Percentiles rank a stretch among this genome's conserved stretches.
These are phyloP conservation scores for Globisporangium recalcitrans DNA, from an alignment of 352 stramenopile genomes.

Conservation along the genomic window DNA sequence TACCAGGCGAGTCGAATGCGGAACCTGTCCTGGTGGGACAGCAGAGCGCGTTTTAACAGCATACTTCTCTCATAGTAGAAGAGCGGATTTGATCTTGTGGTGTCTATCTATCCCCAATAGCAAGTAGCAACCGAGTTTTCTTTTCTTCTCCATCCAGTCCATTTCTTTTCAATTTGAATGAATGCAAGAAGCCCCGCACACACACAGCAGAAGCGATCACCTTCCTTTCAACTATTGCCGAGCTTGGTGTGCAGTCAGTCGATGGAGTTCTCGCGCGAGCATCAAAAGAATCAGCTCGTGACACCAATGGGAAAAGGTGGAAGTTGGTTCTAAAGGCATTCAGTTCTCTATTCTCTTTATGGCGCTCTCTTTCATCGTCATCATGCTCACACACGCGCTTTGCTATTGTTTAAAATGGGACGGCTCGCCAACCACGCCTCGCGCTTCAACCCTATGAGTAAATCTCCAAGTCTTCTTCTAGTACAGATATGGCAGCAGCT, in stretches of 20 bases:
- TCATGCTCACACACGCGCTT: not conserved
- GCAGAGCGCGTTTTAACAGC: not conserved
- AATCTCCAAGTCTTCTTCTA: constrained; percentile 19
- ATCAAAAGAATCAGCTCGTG: not conserved
- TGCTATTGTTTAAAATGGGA: not conserved
- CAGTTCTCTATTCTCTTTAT: not conserved
- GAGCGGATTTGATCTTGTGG: too few relatives aligned
- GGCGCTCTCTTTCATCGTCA: not conserved
- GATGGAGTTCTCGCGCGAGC: not conserved
- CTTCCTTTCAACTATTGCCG: too few relatives aligned
- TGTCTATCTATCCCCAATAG: not conserved
- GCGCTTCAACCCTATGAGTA: too few relatives aligned
- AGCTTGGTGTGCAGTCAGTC: too few relatives aligned
- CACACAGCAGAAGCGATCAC: not conserved
- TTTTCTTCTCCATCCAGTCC: not conserved
- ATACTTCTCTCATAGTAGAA: too few relatives aligned
- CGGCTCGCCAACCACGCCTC: too few relatives aligned
- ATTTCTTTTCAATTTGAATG: not conserved
- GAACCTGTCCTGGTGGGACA: not conserved
- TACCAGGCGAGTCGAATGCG: not conserved
- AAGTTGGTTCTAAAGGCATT: not conserved
- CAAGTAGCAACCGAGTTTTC: not conserved
- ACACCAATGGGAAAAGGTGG: not conserved
- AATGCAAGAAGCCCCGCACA: not conserved
- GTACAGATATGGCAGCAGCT: constrained; percentile 73